Percentiles rank a stretch among this genome's conserved stretches.
These are phyloP conservation scores for Cryptococcus sp. DNA, from an alignment of 1,284 basidiomycete genomes.

Conservation along the genomic window DNA sequence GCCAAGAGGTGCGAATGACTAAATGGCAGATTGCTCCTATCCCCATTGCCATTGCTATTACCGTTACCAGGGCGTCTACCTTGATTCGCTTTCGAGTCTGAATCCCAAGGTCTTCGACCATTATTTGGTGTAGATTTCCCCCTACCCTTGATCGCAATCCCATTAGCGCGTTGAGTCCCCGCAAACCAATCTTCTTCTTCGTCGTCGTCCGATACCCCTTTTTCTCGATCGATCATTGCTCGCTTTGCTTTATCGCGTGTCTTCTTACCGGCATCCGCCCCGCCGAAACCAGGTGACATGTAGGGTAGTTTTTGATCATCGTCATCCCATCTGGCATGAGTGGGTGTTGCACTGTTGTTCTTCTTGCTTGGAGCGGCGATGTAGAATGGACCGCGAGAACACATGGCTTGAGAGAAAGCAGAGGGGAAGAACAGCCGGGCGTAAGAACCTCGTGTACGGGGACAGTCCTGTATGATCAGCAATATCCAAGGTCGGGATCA, in stretches of 20 bases:
- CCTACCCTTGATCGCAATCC: background rate
- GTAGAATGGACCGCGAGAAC: constrained; percentile 68
- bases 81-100: background rate
- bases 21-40: constrained; percentile 6
- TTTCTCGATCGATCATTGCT: constrained; percentile 12
- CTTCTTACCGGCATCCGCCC: constrained; percentile 25
- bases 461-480: constrained; percentile 61
- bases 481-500: background rate
- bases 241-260: constrained; percentile 21
- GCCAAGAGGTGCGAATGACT: constrained; percentile 14
- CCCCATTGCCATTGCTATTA: background rate
- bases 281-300: constrained; percentile 17
- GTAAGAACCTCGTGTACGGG: constrained; percentile 52
- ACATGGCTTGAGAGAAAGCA: constrained; percentile 69
- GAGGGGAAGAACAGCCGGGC: constrained; percentile 60
- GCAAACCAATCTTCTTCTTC: constrained; percentile 17
- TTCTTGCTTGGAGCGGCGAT: constrained; percentile 8
- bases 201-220: constrained; percentile 1
- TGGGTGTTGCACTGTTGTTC: constrained; percentile 8
- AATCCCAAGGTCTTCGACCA: constrained; percentile 8
- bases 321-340: constrained; percentile 24
- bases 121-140: background rate
- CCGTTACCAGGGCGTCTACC: background rate
- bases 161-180: background rate
- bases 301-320: constrained; percentile 3